Base-by-base conservation (phyloP, 2,329 filamentous ascomycete species). In the Aspergillus neotritici region DNA sequence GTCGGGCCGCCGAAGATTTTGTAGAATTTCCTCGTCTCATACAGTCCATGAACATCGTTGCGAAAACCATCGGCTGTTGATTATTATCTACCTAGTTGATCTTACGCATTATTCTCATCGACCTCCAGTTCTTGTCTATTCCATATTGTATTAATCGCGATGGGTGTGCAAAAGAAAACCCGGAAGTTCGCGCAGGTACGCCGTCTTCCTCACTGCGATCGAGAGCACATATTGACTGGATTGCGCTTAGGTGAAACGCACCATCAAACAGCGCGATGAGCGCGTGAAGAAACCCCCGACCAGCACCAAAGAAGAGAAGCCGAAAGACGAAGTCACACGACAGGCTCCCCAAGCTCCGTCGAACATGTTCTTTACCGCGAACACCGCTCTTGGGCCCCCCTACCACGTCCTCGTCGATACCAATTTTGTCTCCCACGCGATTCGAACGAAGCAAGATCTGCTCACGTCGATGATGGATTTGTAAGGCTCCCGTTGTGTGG, bases 181-280 rank as follows among this genome's bases (percentile, higher is more conserved):
- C 83, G 90, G 73, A 96, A 96, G 73, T 97, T 95, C 66, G 91
- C 82, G 38, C 73, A 77, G 64, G 79, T 89, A 62, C 94, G 95
- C 74, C n/a, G 95, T 74, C n/a, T 21, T 16, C 13, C n/a, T 25
- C 21, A 25, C 21, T 25, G 21, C 21, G 21, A 25, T 25, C 21
- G 21, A 25, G 74, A 94, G 65, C 64, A 54, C 29, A 58, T 58
- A 29, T 14, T 32, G 3, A 32, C 21, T n/a, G 15, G 8, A 14
- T 4, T 25, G 6, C 21, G 36, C 31, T 39, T 39, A 57, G 50
- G 47, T 42, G 47, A 57, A 54, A 53, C 55, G 57, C 43, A 40
- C 50, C 31, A 53, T 43, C 35, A 46, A 48, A 31, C 37, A 47
- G 38, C 50, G 44, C 34, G 53, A 57, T 44, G 44, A 57, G 37